These are phyloP conservation scores for Cicer judaicum DNA, from an alignment of 306 rosid species.

Conservation along the genomic window DNA sequence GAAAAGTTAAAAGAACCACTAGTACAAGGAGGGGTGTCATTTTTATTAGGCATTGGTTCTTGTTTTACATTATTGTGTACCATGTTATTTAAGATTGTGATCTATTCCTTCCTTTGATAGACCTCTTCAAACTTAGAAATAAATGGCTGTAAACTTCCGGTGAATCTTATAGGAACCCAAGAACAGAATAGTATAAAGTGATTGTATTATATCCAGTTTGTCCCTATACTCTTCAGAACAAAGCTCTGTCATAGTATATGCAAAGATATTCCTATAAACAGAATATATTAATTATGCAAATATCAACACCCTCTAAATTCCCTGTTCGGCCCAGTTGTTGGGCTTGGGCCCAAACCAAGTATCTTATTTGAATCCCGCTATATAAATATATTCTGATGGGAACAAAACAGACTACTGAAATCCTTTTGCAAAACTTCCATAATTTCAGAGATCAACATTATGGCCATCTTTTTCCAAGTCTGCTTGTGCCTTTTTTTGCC, in stretches of 20 bases:
- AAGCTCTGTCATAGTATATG: neutral
- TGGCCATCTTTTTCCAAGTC: neutral
- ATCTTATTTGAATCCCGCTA: neutral
- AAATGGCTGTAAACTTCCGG: neutral
- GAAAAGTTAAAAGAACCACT: neutral
- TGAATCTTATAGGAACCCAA: neutral
- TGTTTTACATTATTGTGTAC: neutral
- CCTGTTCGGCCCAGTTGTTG: no score
- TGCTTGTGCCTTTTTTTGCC: neutral
- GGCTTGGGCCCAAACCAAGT: no score
- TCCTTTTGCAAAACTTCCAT: neutral
- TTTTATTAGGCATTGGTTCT: conserved; percentile 11
- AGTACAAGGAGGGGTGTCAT: conserved; percentile 1
- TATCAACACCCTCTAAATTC: no score
- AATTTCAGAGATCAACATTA: no score
- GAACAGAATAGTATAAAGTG: neutral
- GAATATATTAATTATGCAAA: no score
- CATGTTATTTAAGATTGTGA: conserved; percentile 9
- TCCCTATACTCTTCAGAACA: neutral
- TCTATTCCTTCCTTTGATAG: neutral
- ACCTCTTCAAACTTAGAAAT: conserved; percentile 3
- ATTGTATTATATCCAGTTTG: neutral
- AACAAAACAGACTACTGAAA: neutral
- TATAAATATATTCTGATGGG: neutral
- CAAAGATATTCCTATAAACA: neutral